Conservation (phyloP, 164 flowering plant genomes). For the Cinnamomum micranthum region DNA sequence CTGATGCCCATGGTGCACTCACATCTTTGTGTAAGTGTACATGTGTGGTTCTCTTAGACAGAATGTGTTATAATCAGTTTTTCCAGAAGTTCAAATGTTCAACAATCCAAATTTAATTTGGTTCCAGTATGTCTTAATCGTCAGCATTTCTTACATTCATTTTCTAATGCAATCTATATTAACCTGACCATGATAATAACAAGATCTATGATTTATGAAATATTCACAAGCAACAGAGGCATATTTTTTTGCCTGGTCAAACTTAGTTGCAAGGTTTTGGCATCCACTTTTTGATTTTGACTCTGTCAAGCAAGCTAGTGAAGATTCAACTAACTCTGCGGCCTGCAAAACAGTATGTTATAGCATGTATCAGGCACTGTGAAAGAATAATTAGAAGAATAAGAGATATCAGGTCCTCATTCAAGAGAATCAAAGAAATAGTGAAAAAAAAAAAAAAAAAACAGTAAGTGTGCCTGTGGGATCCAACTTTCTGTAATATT, state of each 20-base stretch:
- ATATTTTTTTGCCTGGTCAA: constrained; percentile 59
- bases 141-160: background rate
- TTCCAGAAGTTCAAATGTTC: background rate
- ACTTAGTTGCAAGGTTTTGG: constrained; percentile 34
- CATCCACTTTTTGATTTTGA: constrained; percentile 28
- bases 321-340: constrained; percentile 63
- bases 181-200: background rate
- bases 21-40: no score
- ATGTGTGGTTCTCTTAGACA: background rate
- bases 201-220: background rate
- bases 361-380: background rate
- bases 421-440: no score
- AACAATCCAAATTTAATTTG: background rate
- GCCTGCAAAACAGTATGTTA: constrained; percentile 43
- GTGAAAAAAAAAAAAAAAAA: no score
- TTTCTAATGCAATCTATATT: background rate
- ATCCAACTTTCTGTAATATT: background rate
- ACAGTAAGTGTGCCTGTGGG: background rate
- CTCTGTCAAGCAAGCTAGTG: constrained; percentile 57
- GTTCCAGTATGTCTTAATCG: background rate
- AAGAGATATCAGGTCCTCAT: background rate
- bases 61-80: background rate
- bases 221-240: background rate
- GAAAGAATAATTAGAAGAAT: background rate
- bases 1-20: no score